A percentile compares a stretch with the other conserved stretches of the same genome.
Conservation (phyloP, 345 rosid species). For the Reutealis trisperma region DNA sequence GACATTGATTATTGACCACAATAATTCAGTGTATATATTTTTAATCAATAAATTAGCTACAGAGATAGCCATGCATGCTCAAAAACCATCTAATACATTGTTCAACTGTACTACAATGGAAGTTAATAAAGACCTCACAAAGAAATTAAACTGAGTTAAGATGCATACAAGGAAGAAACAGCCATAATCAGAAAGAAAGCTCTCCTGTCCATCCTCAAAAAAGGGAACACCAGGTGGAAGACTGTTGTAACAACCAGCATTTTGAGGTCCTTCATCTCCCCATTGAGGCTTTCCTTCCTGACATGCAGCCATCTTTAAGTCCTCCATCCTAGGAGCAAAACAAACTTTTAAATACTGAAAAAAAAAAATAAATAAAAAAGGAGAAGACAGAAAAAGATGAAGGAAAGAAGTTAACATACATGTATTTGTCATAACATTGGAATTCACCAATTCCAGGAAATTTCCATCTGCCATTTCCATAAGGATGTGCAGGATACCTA, state of each 20-base stretch:
- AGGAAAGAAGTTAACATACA: slow-evolving; percentile 38
- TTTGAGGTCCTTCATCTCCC: slow-evolving; percentile 60
- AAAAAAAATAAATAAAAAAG: background rate
- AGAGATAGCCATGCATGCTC: background rate
- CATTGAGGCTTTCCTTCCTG: slow-evolving; percentile 65
- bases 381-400: background rate
- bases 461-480: slow-evolving; percentile 64
- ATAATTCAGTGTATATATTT: background rate
- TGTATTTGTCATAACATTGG: slow-evolving; percentile 73
- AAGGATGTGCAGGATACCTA: slow-evolving; percentile 74
- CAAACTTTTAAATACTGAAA: slow-evolving; percentile 15
- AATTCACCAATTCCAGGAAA: slow-evolving; percentile 80
- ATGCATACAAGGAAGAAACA: slow-evolving; percentile 64
- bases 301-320: slow-evolving; percentile 62
- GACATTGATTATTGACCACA: background rate
- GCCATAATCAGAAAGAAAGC: slow-evolving; percentile 68
- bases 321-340: slow-evolving; percentile 59
- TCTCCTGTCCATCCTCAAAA: slow-evolving; percentile 65
- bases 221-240: slow-evolving; percentile 57
- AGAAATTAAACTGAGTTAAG: slow-evolving; percentile 14
- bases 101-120: background rate
- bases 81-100: background rate
- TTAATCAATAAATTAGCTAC: background rate
- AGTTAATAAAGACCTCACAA: background rate
- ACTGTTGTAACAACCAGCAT: slow-evolving; percentile 65